These are phyloP conservation scores for Trichosporon faecale DNA, from an alignment of 1,284 basidiomycete species.

Conservation along the genomic window DNA sequence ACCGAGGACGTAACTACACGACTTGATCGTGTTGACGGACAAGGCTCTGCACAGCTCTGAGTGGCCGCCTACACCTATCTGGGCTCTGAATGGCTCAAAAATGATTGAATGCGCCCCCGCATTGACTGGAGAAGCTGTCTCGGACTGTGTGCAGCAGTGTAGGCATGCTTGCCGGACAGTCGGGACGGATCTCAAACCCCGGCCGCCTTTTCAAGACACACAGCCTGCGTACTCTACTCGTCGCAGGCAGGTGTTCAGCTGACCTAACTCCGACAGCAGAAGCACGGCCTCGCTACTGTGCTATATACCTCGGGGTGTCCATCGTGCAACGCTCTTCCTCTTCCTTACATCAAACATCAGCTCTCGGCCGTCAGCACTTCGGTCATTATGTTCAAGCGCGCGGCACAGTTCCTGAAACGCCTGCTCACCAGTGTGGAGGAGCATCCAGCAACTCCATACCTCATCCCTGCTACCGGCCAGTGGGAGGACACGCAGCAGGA, in stretches of 20 bases:
- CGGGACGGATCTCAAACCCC: neutral
- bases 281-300: neutral
- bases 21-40: neutral
- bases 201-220: neutral
- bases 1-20: neutral
- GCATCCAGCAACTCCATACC: neutral
- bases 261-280: neutral
- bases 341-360: neutral
- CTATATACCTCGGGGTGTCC: neutral
- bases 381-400: neutral
- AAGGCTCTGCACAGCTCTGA: neutral
- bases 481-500: too few species aligned
- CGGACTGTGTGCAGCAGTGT: neutral
- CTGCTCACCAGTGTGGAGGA: neutral
- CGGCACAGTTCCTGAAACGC: neutral
- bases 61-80: neutral
- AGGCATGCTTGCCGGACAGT: neutral
- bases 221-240: neutral
- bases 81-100: neutral
- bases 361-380: neutral
- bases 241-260: neutral
- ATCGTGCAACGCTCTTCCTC: neutral
- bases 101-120: neutral
- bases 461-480: neutral
- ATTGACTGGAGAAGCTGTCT: neutral